phyloP scores from a whole-genome alignment of 2,329 filamentous ascomycete genomes.

The Aspergillus hiratsukae region DNA sequence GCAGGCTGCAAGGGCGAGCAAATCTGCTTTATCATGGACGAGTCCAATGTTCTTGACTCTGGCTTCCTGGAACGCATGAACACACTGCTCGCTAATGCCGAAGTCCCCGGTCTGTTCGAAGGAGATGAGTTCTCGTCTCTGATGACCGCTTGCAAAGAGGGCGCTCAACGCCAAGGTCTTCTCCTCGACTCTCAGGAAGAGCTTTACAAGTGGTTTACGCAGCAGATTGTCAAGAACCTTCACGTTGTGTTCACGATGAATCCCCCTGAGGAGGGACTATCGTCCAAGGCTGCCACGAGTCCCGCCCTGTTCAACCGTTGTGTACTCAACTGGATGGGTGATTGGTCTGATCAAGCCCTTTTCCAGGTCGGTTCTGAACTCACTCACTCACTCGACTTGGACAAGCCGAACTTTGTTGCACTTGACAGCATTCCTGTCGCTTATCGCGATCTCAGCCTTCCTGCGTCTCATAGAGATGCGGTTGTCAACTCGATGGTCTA shows the following conservation, averaged over 20 bases:
- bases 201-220: constrained; percentile 99
- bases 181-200: constrained; percentile 97
- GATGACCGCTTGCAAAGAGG: constrained; percentile 99
- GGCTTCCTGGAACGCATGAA: constrained; percentile 99
- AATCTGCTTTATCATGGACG: constrained; percentile 99
- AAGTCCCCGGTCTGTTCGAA: constrained; percentile 96
- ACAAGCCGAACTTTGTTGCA: constrained; percentile 76
- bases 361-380: constrained; percentile 97
- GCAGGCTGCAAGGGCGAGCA: constrained; percentile 98
- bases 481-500: constrained; percentile 99
- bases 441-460: constrained; percentile 77
- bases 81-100: constrained; percentile 95
- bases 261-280: constrained; percentile 88
- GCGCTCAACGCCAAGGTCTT: constrained; percentile 89
- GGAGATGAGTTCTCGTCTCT: constrained; percentile 98
- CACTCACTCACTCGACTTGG: constrained; percentile 92
- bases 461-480: constrained; percentile 83
- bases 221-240: constrained; percentile 97
- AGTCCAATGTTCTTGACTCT: constrained; percentile 96
- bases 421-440: constrained; percentile 91
- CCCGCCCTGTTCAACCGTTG: constrained; percentile 98
- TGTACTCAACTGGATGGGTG: constrained; percentile 98
- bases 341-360: constrained; percentile 98
- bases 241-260: constrained; percentile 99
- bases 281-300: constrained; percentile 94